These are phyloP conservation scores for Sporisorium scitamineum DNA, from an alignment of 1,284 basidiomycete species.

Conservation along the genomic window DNA sequence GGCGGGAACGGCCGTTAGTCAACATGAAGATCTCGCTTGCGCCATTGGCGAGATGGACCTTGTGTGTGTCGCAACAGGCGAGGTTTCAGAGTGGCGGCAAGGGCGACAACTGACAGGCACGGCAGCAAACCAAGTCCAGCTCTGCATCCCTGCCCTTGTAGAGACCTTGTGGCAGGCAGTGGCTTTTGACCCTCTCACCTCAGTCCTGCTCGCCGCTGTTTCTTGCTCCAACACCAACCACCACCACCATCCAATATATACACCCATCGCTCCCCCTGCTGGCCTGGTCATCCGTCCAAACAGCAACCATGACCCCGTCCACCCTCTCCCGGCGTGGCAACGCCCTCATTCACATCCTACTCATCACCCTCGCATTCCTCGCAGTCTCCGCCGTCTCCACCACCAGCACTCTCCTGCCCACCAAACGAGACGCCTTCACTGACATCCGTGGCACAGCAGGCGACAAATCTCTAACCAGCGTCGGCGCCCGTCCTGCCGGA, in stretches of 20 bases:
- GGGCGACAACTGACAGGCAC: background rate
- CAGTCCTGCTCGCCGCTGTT: background rate
- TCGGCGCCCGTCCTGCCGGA: slow-evolving; percentile 19
- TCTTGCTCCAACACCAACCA: too few species aligned
- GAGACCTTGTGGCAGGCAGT: background rate
- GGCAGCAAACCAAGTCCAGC: too few species aligned
- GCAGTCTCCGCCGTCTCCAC: background rate
- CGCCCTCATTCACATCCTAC: background rate
- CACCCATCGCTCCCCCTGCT: background rate
- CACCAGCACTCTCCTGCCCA: background rate
- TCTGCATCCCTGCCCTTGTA: too few species aligned
- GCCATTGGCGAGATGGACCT: background rate
- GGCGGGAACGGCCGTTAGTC: background rate
- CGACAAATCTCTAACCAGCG: slow-evolving; percentile 9
- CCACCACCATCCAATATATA: background rate
- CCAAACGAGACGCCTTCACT: slow-evolving; percentile 38
- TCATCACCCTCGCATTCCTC: slow-evolving; percentile 10
- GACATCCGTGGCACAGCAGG: slow-evolving; percentile 23
- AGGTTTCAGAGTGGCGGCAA: background rate
- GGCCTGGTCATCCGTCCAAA: background rate
- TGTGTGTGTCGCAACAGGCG: background rate
- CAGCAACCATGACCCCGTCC: background rate
- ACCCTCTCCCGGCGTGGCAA: background rate
- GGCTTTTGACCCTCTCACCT: background rate
- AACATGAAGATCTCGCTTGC: background rate